Conservation (phyloP, 2,329 filamentous ascomycete genomes). For the Raffaelea ambrosiae region DNA sequence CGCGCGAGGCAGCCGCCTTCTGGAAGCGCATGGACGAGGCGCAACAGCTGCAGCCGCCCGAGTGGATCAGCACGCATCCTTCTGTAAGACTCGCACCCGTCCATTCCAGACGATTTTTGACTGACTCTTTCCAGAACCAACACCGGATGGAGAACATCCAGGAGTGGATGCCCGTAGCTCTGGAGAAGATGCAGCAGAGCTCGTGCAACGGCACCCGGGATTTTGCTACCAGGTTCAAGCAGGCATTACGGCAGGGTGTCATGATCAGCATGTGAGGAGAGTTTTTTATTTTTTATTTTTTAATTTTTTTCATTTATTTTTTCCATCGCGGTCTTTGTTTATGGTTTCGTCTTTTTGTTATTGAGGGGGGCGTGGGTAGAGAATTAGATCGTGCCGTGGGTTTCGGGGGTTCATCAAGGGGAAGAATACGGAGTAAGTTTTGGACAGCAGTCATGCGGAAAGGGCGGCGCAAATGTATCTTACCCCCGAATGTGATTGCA, state of each 20-base stretch:
- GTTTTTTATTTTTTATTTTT: neutral
- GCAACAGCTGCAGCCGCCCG: constrained; percentile 45
- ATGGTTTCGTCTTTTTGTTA: too few relatives aligned
- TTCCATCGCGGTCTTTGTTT: too few relatives aligned
- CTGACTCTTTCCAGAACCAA: constrained; percentile 34
- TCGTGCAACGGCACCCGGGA: constrained; percentile 43
- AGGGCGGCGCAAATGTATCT: too few relatives aligned
- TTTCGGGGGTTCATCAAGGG: too few relatives aligned
- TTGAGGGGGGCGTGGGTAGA: too few relatives aligned
- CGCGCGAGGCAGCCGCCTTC: constrained; percentile 55
- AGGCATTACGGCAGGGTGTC: constrained; percentile 32
- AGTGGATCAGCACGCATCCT: constrained; percentile 71
- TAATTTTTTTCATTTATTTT: neutral
- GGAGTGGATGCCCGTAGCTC: constrained; percentile 51
- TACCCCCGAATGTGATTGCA: too few relatives aligned
- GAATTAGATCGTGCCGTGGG: too few relatives aligned
- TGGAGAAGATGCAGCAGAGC: constrained; percentile 44
- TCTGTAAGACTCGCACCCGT: constrained; percentile 37
- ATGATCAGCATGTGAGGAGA: constrained; percentile 14
- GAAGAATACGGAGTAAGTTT: too few relatives aligned
- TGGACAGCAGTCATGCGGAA: too few relatives aligned
- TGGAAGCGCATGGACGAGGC: constrained; percentile 58
- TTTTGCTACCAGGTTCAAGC: constrained; percentile 45
- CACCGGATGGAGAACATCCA: constrained; percentile 57
- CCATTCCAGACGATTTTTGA: neutral